Base-by-base conservation (phyloP, 1,284 basidiomycete genomes). In the Tilletia caries region DNA sequence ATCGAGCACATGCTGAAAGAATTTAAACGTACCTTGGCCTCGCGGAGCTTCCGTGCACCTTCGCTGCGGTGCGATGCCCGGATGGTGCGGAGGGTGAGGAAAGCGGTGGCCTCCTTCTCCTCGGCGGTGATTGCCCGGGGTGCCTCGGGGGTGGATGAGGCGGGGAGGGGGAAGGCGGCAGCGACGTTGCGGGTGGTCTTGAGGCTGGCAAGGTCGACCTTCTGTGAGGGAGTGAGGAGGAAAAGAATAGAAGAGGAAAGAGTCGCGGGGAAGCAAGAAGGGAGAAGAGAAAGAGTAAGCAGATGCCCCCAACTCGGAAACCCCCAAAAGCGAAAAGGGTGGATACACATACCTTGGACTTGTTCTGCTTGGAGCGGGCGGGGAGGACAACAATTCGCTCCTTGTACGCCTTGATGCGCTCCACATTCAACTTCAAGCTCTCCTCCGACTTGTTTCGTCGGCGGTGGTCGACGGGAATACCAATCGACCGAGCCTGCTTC, bases 381-480 rank as follows among this genome's bases (percentile, higher is more conserved):
- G 95, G 95, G 91, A 98, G 95, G 86, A 99, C 91, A 68, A 88
- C 86, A 73, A 87, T 84, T 76, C 87, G 85, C 73, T 87, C 86
- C 88, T 92, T 92, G 91, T 98, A 98, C 65, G 91, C 92, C 86
- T 92, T 89, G 85, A 99, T 88, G 83, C 95, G 89, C 86, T 95
- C 93, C 70, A 96, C 91, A 86, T 99, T 99, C 84, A 97, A 83
- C 83, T 90, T 89, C 87, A 97, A 93, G 84, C 93, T 92, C 89
- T 98, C 95, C 88, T 96, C 95, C 84, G 91, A 94, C 86, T 94
- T 80, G 88, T 96, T 97, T 85, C 93, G 90, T 87, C 96, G 90
- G 85, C 95, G 89, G 88, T 97, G 94, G 87, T 99, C 95, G 78
- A 98, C 93, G 75, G 93, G 91, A 82, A 99, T 92, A 75, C 95